Conservation (phyloP, 108 stramenopile species). For the Bacterosira constricta region DNA sequence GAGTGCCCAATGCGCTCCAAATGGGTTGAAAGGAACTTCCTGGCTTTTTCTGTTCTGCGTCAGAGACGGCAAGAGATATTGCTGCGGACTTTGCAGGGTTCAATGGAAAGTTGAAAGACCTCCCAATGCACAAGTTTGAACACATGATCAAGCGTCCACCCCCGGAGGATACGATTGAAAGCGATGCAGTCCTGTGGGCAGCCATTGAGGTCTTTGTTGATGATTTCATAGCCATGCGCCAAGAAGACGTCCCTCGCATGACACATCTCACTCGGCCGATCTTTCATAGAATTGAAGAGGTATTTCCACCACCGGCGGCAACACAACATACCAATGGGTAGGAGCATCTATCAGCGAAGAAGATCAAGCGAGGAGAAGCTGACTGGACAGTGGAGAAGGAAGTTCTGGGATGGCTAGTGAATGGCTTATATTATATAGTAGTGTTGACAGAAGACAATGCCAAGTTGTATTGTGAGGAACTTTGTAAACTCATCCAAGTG, state of each 20-base stretch:
- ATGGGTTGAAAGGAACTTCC: slow-evolving; percentile 9
- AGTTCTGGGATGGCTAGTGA: too few relatives aligned
- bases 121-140: neutral
- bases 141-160: neutral
- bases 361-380: too few relatives aligned
- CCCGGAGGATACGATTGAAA: too few relatives aligned
- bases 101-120: neutral
- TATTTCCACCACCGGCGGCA: neutral
- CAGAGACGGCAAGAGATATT: neutral
- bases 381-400: too few relatives aligned
- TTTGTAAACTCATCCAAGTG: too few relatives aligned
- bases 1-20: neutral
- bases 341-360: too few relatives aligned
- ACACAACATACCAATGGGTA: neutral
- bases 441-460: too few relatives aligned
- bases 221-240: neutral
- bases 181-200: neutral
- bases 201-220: neutral
- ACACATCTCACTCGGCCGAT: neutral
- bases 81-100: neutral
- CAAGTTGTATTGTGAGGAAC: too few relatives aligned
- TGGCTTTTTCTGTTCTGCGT: neutral
- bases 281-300: neutral
- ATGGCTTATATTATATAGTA: too few relatives aligned
- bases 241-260: neutral